Conservation (phyloP, 2,329 filamentous ascomycete genomes). For the Acephala macrosclerotiorum region DNA sequence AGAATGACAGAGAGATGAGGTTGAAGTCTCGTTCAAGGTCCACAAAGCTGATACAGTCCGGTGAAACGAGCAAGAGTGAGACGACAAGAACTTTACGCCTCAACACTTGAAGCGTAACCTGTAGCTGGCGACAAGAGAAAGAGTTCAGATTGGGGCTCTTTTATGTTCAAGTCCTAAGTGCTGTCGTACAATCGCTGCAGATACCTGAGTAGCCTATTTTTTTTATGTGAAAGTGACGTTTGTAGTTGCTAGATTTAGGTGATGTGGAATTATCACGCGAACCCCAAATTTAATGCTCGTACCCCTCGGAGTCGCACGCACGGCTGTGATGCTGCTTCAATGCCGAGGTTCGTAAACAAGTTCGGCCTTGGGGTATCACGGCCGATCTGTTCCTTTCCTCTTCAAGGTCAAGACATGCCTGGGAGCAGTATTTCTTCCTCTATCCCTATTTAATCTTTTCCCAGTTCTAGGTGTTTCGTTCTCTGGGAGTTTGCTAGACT, state of each 20-base stretch:
- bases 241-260: not conserved
- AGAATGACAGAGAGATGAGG: not conserved
- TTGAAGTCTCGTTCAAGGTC: not conserved
- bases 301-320: not conserved
- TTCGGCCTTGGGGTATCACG: conserved; percentile 4
- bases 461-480: not conserved
- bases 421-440: not conserved
- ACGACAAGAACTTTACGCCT: not conserved
- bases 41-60: conserved; percentile 20
- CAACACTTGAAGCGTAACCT: conserved; percentile 4
- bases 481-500: not conserved
- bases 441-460: not conserved
- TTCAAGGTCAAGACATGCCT: conserved; percentile 1
- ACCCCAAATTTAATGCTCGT: not conserved
- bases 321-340: not conserved
- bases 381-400: conserved; percentile 4
- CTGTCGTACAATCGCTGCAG: not conserved
- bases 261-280: not conserved
- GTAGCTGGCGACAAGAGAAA: not conserved
- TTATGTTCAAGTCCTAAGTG: not conserved
- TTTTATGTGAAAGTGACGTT: not conserved
- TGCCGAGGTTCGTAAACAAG: conserved; percentile 7
- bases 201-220: not conserved
- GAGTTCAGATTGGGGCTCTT: not conserved
- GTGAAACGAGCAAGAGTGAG: not conserved